Percentiles rank a stretch among this genome's conserved stretches.
These are phyloP conservation scores for Trichoderma lentiforme DNA, from an alignment of 2,329 filamentous ascomycete species.

Conservation along the genomic window DNA sequence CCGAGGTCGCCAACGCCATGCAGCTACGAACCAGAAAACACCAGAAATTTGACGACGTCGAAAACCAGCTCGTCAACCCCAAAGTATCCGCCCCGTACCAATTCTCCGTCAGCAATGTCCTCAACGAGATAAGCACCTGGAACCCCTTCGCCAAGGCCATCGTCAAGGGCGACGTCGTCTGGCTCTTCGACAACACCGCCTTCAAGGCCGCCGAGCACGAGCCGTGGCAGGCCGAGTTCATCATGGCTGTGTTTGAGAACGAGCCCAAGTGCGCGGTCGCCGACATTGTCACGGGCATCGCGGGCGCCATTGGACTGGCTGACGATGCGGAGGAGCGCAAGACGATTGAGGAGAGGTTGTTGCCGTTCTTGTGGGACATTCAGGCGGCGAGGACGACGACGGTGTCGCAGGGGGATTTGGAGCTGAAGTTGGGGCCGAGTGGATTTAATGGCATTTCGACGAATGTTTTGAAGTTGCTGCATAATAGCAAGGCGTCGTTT, in stretches of 20 bases:
- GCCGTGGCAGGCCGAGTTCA: constrained; percentile 77
- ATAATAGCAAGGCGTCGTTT: constrained; percentile 41
- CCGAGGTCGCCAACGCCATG: constrained; percentile 40
- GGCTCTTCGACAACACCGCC: constrained; percentile 88
- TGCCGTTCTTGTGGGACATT: constrained; percentile 76
- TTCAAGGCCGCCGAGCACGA: constrained; percentile 52
- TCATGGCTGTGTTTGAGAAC: constrained; percentile 76
- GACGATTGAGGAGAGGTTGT: constrained; percentile 64
- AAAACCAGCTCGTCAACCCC: constrained; percentile 44
- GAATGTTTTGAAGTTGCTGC: constrained; percentile 53
- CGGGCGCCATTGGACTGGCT: constrained; percentile 64
- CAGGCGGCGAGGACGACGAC: constrained; percentile 66
- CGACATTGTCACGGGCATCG: constrained; percentile 66
- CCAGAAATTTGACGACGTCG: constrained; percentile 48
- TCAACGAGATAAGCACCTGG: constrained; percentile 49
- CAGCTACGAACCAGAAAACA: constrained; percentile 49
- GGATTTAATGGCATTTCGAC: constrained; percentile 69
- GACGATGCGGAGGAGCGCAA: constrained; percentile 55
- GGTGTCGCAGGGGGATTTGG: constrained; percentile 52
- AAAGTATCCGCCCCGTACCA: constrained; percentile 24
- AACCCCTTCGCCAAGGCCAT: constrained; percentile 61
- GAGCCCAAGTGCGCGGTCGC: constrained; percentile 65
- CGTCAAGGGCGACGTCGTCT: constrained; percentile 67
- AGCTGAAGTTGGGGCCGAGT: constrained; percentile 63
- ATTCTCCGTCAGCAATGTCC: constrained; percentile 33